phyloP scores from a whole-genome alignment of 2,329 filamentous ascomycete species.

The Fusarium verticillioides region DNA sequence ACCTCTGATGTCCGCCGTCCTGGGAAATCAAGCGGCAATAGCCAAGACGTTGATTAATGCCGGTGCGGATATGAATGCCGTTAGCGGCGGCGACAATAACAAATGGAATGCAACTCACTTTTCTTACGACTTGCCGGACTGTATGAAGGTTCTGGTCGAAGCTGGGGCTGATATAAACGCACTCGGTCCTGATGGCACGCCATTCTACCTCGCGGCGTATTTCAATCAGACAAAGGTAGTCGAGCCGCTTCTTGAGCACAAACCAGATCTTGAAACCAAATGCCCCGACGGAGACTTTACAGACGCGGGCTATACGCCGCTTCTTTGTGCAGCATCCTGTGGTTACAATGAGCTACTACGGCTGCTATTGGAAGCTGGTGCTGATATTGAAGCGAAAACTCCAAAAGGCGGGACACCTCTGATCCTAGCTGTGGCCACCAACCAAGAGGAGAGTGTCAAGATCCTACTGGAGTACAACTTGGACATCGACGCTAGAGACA shows the following conservation, averaged over 20 bases:
- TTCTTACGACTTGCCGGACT: neutral
- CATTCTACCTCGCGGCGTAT: neutral
- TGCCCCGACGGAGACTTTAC: neutral
- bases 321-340: neutral
- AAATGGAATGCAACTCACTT: neutral
- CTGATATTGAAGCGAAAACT: neutral
- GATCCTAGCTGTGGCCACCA: neutral
- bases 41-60: neutral
- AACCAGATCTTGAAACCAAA: neutral
- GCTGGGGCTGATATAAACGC: neutral
- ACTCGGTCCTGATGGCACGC: neutral
- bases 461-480: neutral
- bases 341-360: neutral
- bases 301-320: neutral
- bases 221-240: neutral
- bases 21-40: neutral
- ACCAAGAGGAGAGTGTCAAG: neutral
- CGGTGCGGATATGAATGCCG: neutral
- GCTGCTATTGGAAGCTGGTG: neutral
- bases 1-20: neutral
- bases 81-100: no score
- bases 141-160: neutral
- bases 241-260: neutral
- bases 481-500: neutral
- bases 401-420: neutral